Percentiles rank a stretch among this genome's conserved stretches.
phyloP scores from a whole-genome alignment of 768 basidiomycete genomes.

The Lactarius akahatsu region DNA sequence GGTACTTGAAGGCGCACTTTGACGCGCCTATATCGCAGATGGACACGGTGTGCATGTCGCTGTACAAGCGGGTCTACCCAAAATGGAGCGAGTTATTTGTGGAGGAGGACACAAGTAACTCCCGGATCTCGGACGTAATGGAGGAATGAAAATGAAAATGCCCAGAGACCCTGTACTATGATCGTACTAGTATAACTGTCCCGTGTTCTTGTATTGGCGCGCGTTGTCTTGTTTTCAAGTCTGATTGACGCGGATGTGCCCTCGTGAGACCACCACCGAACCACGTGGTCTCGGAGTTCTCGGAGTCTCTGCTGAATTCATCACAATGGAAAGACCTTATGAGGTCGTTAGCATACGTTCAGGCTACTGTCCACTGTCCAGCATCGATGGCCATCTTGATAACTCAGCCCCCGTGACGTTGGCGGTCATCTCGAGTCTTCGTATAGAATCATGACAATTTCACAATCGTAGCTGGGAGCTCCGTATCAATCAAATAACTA shows the following conservation, averaged over 20 bases:
- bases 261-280: neutral
- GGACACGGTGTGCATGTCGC: conserved; percentile 93
- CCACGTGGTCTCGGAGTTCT: conserved; percentile 1
- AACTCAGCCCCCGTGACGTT: neutral
- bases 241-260: neutral
- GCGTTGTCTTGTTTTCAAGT: neutral
- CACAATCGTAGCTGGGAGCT: neutral
- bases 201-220: neutral
- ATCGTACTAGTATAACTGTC: neutral
- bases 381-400: neutral
- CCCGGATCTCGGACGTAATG: conserved; percentile 30
- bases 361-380: neutral
- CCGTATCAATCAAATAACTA: neutral
- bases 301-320: neutral
- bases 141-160: conserved; percentile 27
- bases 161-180: neutral
- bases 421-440: neutral
- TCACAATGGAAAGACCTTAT: neutral
- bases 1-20: conserved; percentile 93
- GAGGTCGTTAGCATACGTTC: neutral
- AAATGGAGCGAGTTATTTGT: conserved; percentile 71
- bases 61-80: conserved; percentile 95
- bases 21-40: conserved; percentile 93
- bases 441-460: neutral
- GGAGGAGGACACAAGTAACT: conserved; percentile 8